These are phyloP conservation scores for Takakia lepidozioides DNA, from an alignment of 225 moss, liverwort and hornwort species.

Conservation along the genomic window DNA sequence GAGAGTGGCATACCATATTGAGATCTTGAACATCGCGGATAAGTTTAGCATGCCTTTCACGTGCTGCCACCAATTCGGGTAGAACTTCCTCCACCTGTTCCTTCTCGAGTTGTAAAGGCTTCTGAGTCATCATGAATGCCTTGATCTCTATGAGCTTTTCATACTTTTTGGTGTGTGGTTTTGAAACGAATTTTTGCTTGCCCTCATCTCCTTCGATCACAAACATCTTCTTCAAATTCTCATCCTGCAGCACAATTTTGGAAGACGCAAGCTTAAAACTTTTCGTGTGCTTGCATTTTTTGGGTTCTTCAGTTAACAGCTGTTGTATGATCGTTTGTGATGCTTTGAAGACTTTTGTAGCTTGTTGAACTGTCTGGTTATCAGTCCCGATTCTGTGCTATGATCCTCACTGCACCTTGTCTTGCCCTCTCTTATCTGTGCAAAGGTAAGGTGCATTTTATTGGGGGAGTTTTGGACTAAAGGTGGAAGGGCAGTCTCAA, in stretches of 20 bases:
- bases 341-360: too few species aligned
- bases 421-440: too few species aligned
- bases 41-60: conserved; percentile 53
- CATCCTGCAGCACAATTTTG: conserved; percentile 58
- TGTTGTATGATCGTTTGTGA: too few species aligned
- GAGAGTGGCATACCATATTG: conserved; percentile 34
- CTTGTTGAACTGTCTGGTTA: too few species aligned
- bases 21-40: conserved; percentile 61
- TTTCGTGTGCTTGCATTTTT: too few species aligned
- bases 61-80: conserved; percentile 46
- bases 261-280: too few species aligned
- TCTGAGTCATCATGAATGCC: conserved; percentile 62
- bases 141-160: conserved; percentile 77
- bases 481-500: too few species aligned
- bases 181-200: conserved; percentile 49
- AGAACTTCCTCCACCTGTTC: conserved; percentile 59
- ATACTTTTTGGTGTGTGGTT: conserved; percentile 76
- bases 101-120: conserved; percentile 28
- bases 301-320: too few species aligned
- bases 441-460: too few species aligned
- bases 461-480: too few species aligned
- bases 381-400: too few species aligned
- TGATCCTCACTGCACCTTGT: too few species aligned
- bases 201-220: conserved; percentile 52
- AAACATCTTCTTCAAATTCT: conserved; percentile 65